A percentile compares a stretch with the other conserved stretches of the same genome.
Evolutionary conservation across 306 rosid genomes (phyloP).

Genomic region (Begonia masoniana): DNA sequence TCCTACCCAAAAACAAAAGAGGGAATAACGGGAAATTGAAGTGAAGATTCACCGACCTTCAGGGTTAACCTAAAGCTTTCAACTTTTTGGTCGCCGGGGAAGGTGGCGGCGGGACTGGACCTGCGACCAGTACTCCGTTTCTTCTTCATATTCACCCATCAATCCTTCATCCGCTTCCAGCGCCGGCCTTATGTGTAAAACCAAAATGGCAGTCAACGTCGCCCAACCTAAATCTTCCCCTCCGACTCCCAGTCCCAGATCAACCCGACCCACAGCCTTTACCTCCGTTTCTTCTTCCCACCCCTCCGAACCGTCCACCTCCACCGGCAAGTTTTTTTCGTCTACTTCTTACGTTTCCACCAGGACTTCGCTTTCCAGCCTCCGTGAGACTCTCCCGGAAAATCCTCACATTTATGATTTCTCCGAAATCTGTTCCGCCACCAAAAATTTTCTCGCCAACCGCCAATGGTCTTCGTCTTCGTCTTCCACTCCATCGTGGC

Average conservation of each 20-base stretch:
- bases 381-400: slow-evolving; percentile 47
- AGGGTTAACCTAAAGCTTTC: too few species aligned
- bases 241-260: slow-evolving; percentile 5
- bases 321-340: slow-evolving; percentile 23
- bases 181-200: slow-evolving; percentile 30
- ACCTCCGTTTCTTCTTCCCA: slow-evolving; percentile 4
- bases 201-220: slow-evolving; percentile 51
- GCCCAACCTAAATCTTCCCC: slow-evolving; percentile 12
- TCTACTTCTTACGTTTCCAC: slow-evolving; percentile 26
- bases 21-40: too few species aligned
- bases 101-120: too few species aligned
- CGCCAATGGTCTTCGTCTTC: slow-evolving; percentile 31
- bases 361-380: slow-evolving; percentile 25
- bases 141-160: not conserved
- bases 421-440: slow-evolving; percentile 59
- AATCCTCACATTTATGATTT: slow-evolving; percentile 62
- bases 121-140: not conserved
- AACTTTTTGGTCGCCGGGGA: too few species aligned
- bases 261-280: slow-evolving; percentile 1
- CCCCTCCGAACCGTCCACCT: slow-evolving; percentile 22
- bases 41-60: too few species aligned
- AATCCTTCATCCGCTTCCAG: too few species aligned
- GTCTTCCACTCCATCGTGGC: slow-evolving; percentile 79
- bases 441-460: slow-evolving; percentile 70
- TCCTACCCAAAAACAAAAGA: too few species aligned